Evolutionary conservation across 306 rosid genomes (phyloP).

Genomic region (Cucumis cinereus): DNA sequence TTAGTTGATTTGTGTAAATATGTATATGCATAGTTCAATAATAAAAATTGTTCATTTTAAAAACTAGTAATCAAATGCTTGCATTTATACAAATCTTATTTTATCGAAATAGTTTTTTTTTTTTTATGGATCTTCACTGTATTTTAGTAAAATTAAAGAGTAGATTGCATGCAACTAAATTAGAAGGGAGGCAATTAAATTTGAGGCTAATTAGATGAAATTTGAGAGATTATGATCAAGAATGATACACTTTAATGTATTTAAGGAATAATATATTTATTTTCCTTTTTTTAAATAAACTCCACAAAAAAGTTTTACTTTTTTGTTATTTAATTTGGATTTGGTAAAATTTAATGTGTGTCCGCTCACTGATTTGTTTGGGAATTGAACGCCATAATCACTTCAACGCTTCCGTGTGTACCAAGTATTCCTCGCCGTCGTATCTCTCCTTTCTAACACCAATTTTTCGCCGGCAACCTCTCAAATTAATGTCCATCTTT

Average conservation of each 20-base stretch:
- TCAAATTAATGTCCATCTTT: not conserved
- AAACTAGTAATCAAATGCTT: too few species aligned
- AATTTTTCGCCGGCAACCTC: not conserved
- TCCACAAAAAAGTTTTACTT: too few species aligned
- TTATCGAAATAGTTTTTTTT: too few species aligned
- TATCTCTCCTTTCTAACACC: not conserved
- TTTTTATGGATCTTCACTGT: too few species aligned
- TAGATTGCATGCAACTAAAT: too few species aligned
- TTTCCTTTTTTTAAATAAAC: not conserved
- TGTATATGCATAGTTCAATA: too few species aligned
- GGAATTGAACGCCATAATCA: not conserved
- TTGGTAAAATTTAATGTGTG: not conserved
- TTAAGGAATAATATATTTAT: not conserved
- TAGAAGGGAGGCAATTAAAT: too few species aligned
- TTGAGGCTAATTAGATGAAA: not conserved
- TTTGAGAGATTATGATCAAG: not conserved
- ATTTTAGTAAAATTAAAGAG: too few species aligned
- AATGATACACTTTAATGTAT: not conserved
- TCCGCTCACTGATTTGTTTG: not conserved
- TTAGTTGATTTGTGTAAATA: not conserved
- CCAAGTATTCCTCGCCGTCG: not conserved
- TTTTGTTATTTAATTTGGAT: too few species aligned
- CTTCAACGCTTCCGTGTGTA: not conserved
- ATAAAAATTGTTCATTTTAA: not conserved
- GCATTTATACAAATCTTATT: not conserved